Base-by-base conservation (phyloP, 176 grass and related monocot genomes). In the Metroxylon sagu region DNA sequence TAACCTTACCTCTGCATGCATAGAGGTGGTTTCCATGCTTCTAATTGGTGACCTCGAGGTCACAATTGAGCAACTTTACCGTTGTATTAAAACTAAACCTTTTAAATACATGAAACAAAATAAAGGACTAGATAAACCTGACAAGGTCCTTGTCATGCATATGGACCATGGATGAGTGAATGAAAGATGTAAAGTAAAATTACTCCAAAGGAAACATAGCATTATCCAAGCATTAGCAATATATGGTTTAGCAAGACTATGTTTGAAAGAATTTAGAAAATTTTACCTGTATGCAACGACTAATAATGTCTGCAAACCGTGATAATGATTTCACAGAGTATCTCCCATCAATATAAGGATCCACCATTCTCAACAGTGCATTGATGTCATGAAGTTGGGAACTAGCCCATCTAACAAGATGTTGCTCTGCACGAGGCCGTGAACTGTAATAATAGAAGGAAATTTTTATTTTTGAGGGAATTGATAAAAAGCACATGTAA, bases 371-470 rank as follows among this genome's bases (percentile, higher is more conserved):
- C 68, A 59, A 68, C 49, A 97, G 61, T 56, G 83, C 68, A 58
- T 88, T 68, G 54, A 97, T 97, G 69, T 97, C 87, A 67, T 91
- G 80, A 80, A 97, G 76, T 59, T 82, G 83, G 74, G 77, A 76
- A 57, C 26, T 69, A 59, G 87, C 92, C 87, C 92, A 97, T 77
- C 54, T 76, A 51, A 82, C 87, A 84, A 91, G 84, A 70, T 88
- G 78, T 50, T 79, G 78, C 59, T 97, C 92, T 43, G 28, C 54
- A 58, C 72, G 72, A 21, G 84, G 80, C 27, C 70, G 81, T 30
- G 87, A 83, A 35, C 92, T 97, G 77, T 56, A 66, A 12, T 48
- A 43, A 43, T 43, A 43, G 35, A 43, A 14, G 8, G 35, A 43
- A 43, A 43, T 43, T 14, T 43, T 12, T 3, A 43, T 43, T 12